Base-by-base conservation (phyloP, 2,329 filamentous ascomycete genomes). In the Stachybotrys elegans region DNA sequence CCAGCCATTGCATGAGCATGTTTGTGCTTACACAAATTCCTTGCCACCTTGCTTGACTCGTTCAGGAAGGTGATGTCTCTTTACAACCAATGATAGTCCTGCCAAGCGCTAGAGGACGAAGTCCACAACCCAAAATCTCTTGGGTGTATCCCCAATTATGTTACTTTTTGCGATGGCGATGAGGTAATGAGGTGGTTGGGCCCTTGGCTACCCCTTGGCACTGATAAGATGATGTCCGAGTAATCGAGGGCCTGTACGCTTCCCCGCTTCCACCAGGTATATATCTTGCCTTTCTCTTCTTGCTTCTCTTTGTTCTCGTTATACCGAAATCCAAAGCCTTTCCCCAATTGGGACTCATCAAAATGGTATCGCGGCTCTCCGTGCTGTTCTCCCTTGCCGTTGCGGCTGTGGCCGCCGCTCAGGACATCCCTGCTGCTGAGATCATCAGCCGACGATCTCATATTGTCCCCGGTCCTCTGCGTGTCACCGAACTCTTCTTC, bases 401-500 rank as follows among this genome's bases (percentile, higher is more conserved):
- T 40, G 14, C 22, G 22, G 38, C 29, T 14, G 38, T 7, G 36
- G 36, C 22, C 22, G 16, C 38, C 22, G 22, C 22, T n/a, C 38
- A 40, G 38, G 6, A 54, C 35, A 63, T 70, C 22, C 57, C 59
- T 5, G 54, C 63, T 11, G 70, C 70, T 35, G 61, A 60, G 48
- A 57, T 71, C 40, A 34, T 70, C 37, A 66, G 63, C 55, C 68
- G 64, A 53, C 69, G 65, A 40, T 63, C 66, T 3, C 72, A 76
- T 51, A 47, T 63, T 34, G 44, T 68, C 16, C 67, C 68, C 20
- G 88, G 88, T 39, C 84, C 83, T 58, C 73, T 94, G 36, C 73
- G 78, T 47, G 78, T 94, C 48, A 86, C 86, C 3, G 90, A 95
- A 62, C 77, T 92, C 56, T 85, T 89, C 70, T 95, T 95, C 65